A percentile compares a stretch with the other conserved stretches of the same genome.
Conservation (phyloP, 2,329 filamentous ascomycete species). For the Aspergillus sp. region DNA sequence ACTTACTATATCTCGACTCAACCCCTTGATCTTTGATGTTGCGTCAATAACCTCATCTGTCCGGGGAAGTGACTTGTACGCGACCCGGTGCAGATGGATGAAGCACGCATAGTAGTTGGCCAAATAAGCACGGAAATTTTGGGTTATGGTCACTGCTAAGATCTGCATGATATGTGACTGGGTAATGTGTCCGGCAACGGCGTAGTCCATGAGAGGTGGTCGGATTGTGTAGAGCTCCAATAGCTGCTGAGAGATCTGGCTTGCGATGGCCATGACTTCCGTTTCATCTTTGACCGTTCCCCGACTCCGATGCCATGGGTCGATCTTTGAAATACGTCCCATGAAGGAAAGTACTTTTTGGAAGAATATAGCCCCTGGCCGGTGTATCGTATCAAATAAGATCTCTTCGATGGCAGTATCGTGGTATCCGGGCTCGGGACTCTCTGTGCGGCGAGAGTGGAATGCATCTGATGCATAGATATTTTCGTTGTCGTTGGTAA, state of each 20-base stretch:
- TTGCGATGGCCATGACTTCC: slow-evolving; percentile 53
- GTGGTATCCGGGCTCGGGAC: slow-evolving; percentile 9
- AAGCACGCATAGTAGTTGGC: slow-evolving; percentile 55
- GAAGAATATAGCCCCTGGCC: slow-evolving; percentile 54
- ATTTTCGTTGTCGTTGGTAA: slow-evolving; percentile 43
- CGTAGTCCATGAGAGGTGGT: slow-evolving; percentile 53
- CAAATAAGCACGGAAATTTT: slow-evolving; percentile 52
- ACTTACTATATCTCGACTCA: slow-evolving; percentile 44
- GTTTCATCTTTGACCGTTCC: slow-evolving; percentile 56
- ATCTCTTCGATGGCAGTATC: slow-evolving; percentile 40
- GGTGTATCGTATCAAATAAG: slow-evolving; percentile 51
- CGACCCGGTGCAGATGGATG: slow-evolving; percentile 54
- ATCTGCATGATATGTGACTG: slow-evolving; percentile 46
- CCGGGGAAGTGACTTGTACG: slow-evolving; percentile 51
- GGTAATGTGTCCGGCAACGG: slow-evolving; percentile 48
- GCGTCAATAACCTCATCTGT: slow-evolving; percentile 48
- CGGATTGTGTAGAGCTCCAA: slow-evolving; percentile 47
- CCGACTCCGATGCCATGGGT: slow-evolving; percentile 52
- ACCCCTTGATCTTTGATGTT: slow-evolving; percentile 45
- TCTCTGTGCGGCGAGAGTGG: slow-evolving; percentile 2
- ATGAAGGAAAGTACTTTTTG: slow-evolving; percentile 56
- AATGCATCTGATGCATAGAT: slow-evolving; percentile 4
- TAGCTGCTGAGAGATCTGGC: slow-evolving; percentile 48
- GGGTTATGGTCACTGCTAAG: slow-evolving; percentile 47
- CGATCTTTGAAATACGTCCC: slow-evolving; percentile 53